phyloP scores from a whole-genome alignment of 306 rosid species.

The Citrullus mucosospermus region DNA sequence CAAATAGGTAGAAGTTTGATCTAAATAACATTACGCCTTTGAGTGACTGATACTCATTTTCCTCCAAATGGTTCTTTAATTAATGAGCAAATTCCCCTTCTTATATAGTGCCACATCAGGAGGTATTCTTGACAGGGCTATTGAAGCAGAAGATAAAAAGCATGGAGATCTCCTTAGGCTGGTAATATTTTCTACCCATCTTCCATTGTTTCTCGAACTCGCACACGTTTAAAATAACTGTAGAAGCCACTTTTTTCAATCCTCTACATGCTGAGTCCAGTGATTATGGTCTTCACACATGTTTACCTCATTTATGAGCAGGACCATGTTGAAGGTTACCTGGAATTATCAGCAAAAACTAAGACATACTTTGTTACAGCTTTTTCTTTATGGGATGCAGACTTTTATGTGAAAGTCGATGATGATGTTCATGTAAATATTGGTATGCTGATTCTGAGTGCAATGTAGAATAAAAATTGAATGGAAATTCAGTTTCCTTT shows the following conservation, averaged over 20 bases:
- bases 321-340: constrained; percentile 99
- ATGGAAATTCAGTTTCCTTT: background rate
- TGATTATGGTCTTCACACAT: background rate
- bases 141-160: constrained; percentile 93
- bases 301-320: constrained; percentile 15
- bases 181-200: constrained; percentile 33
- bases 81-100: constrained; percentile 8
- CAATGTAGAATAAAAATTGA: background rate
- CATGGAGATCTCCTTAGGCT: constrained; percentile 95
- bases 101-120: constrained; percentile 84
- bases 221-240: background rate
- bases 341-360: constrained; percentile 94
- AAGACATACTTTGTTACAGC: constrained; percentile 85
- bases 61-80: background rate
- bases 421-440: constrained; percentile 97
- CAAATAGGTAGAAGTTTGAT: background rate
- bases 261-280: background rate
- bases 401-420: constrained; percentile 92
- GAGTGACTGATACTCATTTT: background rate
- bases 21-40: background rate
- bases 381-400: constrained; percentile 89
- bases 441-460: constrained; percentile 29
- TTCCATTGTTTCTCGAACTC: constrained; percentile 3
- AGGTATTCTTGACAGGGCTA: constrained; percentile 92
- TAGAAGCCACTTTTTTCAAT: background rate